These are phyloP conservation scores for Nigrospora osmanthi DNA, from an alignment of 2,329 filamentous ascomycete species.

Conservation along the genomic window DNA sequence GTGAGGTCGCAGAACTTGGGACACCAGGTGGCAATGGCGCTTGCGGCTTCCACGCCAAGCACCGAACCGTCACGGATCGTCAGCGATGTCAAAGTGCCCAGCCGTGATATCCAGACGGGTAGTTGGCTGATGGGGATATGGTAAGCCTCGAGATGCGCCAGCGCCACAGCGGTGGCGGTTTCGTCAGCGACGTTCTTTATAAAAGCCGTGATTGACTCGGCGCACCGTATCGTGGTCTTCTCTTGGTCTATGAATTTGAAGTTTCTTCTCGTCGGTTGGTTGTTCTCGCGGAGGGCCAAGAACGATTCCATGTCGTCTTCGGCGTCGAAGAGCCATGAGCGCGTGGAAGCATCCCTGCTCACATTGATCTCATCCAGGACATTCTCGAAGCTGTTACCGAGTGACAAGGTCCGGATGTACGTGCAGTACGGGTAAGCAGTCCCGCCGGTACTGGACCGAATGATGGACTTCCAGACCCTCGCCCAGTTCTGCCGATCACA, in stretches of 20 bases:
- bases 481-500: constrained; percentile 43
- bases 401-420: constrained; percentile 57
- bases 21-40: constrained; percentile 49
- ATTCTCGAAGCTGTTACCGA: constrained; percentile 47
- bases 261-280: constrained; percentile 1
- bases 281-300: constrained; percentile 14
- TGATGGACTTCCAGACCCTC: constrained; percentile 60
- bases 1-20: constrained; percentile 52
- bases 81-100: constrained; percentile 50
- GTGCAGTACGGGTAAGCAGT: constrained; percentile 63
- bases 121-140: constrained; percentile 41
- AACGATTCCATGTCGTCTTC: constrained; percentile 27
- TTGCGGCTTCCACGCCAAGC: constrained; percentile 45
- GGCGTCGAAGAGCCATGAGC: constrained; percentile 27
- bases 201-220: constrained; percentile 46
- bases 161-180: constrained; percentile 35
- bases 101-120: constrained; percentile 48
- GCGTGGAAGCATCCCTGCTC: constrained; percentile 14
- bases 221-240: constrained; percentile 38
- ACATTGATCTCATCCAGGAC: constrained; percentile 45
- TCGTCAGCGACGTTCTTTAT: constrained; percentile 28
- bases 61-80: constrained; percentile 54
- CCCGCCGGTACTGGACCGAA: constrained; percentile 53
- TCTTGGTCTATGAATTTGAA: constrained; percentile 22
- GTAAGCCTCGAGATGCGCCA: constrained; percentile 51